Evolutionary conservation across 495 filamentous ascomycete genomes (phyloP).

Genomic region (Aspergillus olivimuriae): DNA sequence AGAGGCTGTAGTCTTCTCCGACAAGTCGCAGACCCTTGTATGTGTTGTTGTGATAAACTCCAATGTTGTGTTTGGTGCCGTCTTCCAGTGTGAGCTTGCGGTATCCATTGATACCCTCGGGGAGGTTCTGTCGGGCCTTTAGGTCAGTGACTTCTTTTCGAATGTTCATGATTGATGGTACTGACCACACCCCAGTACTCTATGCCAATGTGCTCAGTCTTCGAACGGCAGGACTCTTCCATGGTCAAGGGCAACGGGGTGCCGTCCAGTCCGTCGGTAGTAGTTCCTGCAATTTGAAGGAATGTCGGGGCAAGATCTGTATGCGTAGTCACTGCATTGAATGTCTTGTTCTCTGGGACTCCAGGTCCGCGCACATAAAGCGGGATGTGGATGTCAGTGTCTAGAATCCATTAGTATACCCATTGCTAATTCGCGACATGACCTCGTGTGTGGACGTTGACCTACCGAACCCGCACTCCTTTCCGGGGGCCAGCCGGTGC

Average conservation of each 20-base stretch:
- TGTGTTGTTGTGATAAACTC: conserved; percentile 42
- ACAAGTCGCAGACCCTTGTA: conserved; percentile 55
- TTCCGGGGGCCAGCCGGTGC: conserved; percentile 61
- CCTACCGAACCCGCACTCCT: conserved; percentile 61
- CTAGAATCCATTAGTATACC: conserved; percentile 14
- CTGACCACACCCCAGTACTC: conserved; percentile 53
- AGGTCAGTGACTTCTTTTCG: background rate
- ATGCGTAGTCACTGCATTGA: conserved; percentile 55
- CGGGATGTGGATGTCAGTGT: conserved; percentile 65
- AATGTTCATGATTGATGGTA: background rate
- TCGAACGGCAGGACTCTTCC: conserved; percentile 19
- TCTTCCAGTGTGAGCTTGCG: conserved; percentile 9
- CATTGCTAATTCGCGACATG: too few relatives aligned
- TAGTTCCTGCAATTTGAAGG: conserved; percentile 36
- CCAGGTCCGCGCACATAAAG: conserved; percentile 53
- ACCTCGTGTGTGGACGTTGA: too few relatives aligned
- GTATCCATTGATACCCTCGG: conserved; percentile 42
- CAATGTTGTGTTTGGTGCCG: conserved; percentile 10
- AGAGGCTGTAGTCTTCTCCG: conserved; percentile 44
- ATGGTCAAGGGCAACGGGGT: conserved; percentile 41
- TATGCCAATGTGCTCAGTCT: conserved; percentile 52
- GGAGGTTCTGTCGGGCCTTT: conserved; percentile 22
- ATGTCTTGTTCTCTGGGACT: conserved; percentile 35
- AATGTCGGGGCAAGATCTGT: conserved; percentile 64
- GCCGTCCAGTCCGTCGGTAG: conserved; percentile 46